Conservation (phyloP, 768 basidiomycete species). For the Filobasidium floriforme region DNA sequence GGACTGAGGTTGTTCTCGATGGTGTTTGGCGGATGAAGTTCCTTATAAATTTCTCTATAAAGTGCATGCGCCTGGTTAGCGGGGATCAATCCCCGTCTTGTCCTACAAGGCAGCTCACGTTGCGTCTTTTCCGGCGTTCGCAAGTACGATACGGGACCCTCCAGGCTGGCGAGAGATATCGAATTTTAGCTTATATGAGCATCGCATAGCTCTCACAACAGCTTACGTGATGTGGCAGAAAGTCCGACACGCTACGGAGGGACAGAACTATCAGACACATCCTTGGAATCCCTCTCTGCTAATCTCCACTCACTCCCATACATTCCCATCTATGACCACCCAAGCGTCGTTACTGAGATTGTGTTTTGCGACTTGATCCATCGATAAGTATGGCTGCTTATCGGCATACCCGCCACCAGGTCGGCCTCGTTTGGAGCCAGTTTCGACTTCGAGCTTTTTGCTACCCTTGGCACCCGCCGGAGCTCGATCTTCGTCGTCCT, state of each 20-base stretch:
- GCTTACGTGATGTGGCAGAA: constrained; percentile 29
- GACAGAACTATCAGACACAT: background rate
- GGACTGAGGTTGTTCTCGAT: constrained; percentile 35
- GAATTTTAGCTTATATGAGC: background rate
- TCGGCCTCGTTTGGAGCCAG: constrained; percentile 2
- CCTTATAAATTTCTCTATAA: constrained; percentile 31
- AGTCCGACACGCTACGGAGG: constrained; percentile 32
- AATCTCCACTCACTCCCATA: constrained; percentile 38
- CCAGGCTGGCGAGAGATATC: constrained; percentile 29
- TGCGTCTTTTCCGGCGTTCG: constrained; percentile 39
- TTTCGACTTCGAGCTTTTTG: constrained; percentile 7
- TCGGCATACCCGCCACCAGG: background rate
- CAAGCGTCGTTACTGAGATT: constrained; percentile 38
- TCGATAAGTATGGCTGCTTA: background rate
- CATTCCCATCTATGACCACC: constrained; percentile 41
- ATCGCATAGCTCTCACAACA: background rate
- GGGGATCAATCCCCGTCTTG: background rate
- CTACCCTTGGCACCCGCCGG: constrained; percentile 1
- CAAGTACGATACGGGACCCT: constrained; percentile 36
- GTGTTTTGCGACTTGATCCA: constrained; percentile 34
- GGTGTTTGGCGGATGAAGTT: constrained; percentile 38
- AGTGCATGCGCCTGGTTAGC: background rate
- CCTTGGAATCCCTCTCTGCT: background rate
- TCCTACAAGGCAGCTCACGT: constrained; percentile 28
- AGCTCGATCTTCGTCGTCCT: background rate